Conservation (phyloP, 768 basidiomycete species). For the Suillus hirtellus region DNA sequence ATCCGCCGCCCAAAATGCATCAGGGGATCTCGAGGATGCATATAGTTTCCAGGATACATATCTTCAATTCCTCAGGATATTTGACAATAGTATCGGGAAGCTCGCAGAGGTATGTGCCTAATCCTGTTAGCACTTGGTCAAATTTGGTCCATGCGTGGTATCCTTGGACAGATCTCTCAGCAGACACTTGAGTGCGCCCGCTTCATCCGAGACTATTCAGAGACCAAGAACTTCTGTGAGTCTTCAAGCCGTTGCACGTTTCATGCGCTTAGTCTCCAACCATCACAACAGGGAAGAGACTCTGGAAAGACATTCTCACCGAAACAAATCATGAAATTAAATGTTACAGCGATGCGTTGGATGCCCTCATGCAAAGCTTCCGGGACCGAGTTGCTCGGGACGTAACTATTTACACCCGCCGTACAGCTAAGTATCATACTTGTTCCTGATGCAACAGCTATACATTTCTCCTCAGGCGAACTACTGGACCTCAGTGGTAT, state of each 20-base stretch:
- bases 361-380: slow-evolving; percentile 5
- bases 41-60: background rate
- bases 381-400: background rate
- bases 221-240: slow-evolving; percentile 12
- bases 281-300: background rate
- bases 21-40: background rate
- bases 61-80: background rate
- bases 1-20: background rate
- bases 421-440: background rate
- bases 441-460: background rate
- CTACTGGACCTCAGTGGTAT: background rate
- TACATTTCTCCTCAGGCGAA: background rate
- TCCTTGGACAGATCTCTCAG: slow-evolving; percentile 8
- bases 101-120: background rate
- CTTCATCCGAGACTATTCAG: slow-evolving; percentile 12
- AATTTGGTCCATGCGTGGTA: background rate
- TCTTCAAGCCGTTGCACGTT: background rate
- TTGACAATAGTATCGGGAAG: background rate
- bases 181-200: slow-evolving; percentile 9
- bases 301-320: background rate
- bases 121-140: background rate
- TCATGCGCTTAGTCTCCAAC: background rate
- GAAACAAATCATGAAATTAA: background rate
- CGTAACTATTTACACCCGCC: background rate
- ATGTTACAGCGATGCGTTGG: background rate